phyloP scores from a whole-genome alignment of 495 filamentous ascomycete genomes.

The Aspergillus conjunctus region DNA sequence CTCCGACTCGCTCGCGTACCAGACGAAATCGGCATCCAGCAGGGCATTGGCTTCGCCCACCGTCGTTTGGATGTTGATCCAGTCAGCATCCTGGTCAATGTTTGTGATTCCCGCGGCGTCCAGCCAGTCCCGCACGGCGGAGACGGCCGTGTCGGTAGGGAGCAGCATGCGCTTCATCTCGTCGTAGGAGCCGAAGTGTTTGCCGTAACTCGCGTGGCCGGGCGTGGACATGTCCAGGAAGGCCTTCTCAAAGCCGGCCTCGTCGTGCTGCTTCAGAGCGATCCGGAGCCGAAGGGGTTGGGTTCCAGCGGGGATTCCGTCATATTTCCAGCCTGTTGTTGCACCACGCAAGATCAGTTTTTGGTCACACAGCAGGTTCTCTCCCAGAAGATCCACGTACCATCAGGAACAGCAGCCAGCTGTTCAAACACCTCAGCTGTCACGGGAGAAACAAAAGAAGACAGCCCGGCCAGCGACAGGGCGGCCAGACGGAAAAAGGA shows the following conservation, averaged over 20 bases:
- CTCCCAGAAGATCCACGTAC: constrained; percentile 26
- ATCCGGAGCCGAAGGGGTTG: constrained; percentile 45
- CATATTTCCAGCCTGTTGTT: constrained; percentile 46
- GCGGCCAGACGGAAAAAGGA: constrained; percentile 33
- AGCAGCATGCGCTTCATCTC: constrained; percentile 58
- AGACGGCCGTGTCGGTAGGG: constrained; percentile 50
- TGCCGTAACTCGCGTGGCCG: constrained; percentile 60
- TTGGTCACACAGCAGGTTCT: background rate
- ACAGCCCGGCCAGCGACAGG: constrained; percentile 45
- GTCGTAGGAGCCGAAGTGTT: constrained; percentile 58
- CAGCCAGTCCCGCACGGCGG: constrained; percentile 54
- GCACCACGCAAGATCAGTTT: background rate
- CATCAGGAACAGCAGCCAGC: constrained; percentile 38
- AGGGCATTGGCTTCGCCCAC: constrained; percentile 56
- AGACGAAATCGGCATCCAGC: constrained; percentile 58
- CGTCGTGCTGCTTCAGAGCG: constrained; percentile 59
- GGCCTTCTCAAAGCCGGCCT: constrained; percentile 60
- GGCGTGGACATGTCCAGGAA: constrained; percentile 64
- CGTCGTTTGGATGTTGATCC: constrained; percentile 59
- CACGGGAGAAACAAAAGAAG: constrained; percentile 41
- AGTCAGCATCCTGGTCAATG: constrained; percentile 59
- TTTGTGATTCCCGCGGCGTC: constrained; percentile 46
- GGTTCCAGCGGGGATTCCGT: constrained; percentile 31
- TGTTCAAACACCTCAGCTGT: constrained; percentile 43
- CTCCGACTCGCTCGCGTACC: constrained; percentile 47